Conservation (phyloP, 1,284 basidiomycete genomes). For the Thecaphora frezii region DNA sequence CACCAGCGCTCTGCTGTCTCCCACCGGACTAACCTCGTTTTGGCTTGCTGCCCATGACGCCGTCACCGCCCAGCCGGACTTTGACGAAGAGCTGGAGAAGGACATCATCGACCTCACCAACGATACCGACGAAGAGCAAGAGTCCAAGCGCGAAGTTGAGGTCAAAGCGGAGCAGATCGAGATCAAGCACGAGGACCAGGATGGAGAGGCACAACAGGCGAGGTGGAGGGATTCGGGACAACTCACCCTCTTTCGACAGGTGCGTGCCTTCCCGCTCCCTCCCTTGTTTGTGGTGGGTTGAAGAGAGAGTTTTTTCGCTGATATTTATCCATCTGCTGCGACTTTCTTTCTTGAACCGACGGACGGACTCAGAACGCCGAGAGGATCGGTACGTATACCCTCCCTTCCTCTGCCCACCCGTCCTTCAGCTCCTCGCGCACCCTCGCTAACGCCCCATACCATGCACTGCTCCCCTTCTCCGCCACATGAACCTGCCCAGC, state of each 20-base stretch:
- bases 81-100: constrained; percentile 17
- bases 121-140: constrained; percentile 2
- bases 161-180: constrained; percentile 1
- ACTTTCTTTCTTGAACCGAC: too few relatives aligned
- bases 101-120: constrained; percentile 14
- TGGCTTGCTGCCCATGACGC: too few relatives aligned
- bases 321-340: too few relatives aligned
- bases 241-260: constrained; percentile 32
- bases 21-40: too few relatives aligned
- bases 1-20: too few relatives aligned
- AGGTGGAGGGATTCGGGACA: constrained; percentile 27
- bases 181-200: constrained; percentile 6
- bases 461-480: too few relatives aligned
- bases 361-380: constrained; percentile 10
- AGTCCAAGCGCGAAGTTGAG: not conserved
- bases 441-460: too few relatives aligned
- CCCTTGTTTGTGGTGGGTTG: too few relatives aligned
- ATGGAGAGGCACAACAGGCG: constrained; percentile 6
- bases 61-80: constrained; percentile 9
- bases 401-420: too few relatives aligned
- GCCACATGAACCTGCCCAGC: constrained; percentile 2
- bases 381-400: constrained; percentile 11
- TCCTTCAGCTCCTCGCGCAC: too few relatives aligned
- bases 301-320: too few relatives aligned
- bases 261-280: not conserved